Base-by-base conservation (phyloP, 2,329 filamentous ascomycete species). In the Chalaropsis ovoidea region DNA sequence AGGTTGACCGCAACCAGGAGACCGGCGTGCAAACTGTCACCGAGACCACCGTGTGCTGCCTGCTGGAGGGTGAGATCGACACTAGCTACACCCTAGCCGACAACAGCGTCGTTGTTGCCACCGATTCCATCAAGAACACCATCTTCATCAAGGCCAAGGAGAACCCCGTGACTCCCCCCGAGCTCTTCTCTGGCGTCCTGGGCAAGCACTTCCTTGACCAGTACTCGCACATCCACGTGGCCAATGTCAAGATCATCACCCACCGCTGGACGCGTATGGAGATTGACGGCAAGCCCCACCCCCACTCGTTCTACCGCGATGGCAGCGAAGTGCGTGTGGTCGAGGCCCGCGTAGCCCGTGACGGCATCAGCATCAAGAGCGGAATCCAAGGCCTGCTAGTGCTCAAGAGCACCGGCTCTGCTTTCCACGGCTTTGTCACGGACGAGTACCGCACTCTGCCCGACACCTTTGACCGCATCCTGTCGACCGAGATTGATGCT, bases 71-170 rank as follows among this genome's bases (percentile, higher is more conserved):
- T 71, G 88, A 91, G 67, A 96, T 99, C 71, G 89, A 94, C 65
- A 84, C 72, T 69, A 95, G 90, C 69, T 99, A 96, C 82, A 99
- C 93, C 68, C 77, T 83, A 73, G 93, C 90, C 71, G 92, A 99
- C 80, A 99, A 99, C 82, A 89, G 87, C 72, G 89, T 95, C 70
- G 85, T 99, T 67, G 93, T 99, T 68, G 91, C 94, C 69, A 99
- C 94, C 68, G 94, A 99, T 77, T 93, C 91, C 31, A 95, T 97
- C 79, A 99, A 99, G 81, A 96, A 99, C 78, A 97, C 89, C 71
- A 86, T 89, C 74, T 96, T 94, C 80, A 91, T 99, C 78, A 87
- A 90, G 73, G 93, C 94, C 73, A 96, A 96, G 79, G 87, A 95
- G 77, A 82, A 95, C 79, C 89, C 92, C 42, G 88, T 99, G 71